Base-by-base conservation (phyloP, 441 rosid species). In the Erysimum pusillum region DNA sequence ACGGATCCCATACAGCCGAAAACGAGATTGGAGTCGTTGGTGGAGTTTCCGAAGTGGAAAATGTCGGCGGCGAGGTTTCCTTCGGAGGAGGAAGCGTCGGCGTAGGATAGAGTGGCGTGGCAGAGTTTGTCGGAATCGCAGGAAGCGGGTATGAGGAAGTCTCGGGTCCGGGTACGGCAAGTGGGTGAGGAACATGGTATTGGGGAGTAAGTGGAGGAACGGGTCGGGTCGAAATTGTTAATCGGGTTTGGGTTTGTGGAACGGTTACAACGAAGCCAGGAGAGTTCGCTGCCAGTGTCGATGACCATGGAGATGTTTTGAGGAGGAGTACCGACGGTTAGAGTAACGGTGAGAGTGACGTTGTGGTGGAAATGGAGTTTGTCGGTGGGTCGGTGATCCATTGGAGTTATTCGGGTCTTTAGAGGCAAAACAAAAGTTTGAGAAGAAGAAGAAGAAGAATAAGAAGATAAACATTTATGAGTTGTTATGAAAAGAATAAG, bases 221-320 rank as follows among this genome's bases (percentile, higher is more conserved):
- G 89, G 78, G 63, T 79, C 76, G 90, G 91, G 85, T 89, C 84
- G 54, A 90, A 90, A 1, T 22, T 54, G 52, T 80, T 25, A 17
- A 52, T 7, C 67, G 88, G 85, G 69, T 77, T 76, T 7, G 66
- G 42, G 1, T 63, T 65, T 41, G 87, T 68, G 15, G 74, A 54
- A 31, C 70, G 85, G 87, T 88, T 90, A 77, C 98, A 94, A 18
- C 83, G 90, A 42, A 94, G 86, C 98, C 98, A 94, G 35, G 93
- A 86, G 80, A 91, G 96, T 76, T 94, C 98, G 59, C 96, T 90
- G 15, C 98, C 97, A 3, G 98, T 94, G 89, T 94, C 96, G 36
- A 94, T 75, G 48, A 90, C 97, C 93, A 94, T 83, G 71, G 97
- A 78, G 60, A 90, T 89, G 69, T 89, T 91, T 74, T 94, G 97